These are phyloP conservation scores for Corrigiola litoralis DNA, from an alignment of 179 eudicot species.

Conservation along the genomic window DNA sequence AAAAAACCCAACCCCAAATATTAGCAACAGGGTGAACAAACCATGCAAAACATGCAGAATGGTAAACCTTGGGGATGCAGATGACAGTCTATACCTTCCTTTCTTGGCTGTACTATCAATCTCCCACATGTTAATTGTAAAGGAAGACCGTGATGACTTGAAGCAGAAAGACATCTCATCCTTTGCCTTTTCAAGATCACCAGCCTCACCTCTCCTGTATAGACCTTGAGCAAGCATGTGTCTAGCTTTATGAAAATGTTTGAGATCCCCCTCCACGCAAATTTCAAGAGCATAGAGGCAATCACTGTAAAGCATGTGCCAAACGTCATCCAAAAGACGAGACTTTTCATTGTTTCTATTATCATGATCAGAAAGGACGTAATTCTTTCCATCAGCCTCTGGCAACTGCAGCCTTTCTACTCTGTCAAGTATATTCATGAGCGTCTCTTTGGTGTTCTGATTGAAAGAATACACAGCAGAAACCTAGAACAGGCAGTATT, in stretches of 20 bases:
- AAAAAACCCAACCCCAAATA: too few species aligned
- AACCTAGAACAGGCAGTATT: slow-evolving; percentile 40
- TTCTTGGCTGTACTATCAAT: slow-evolving; percentile 93
- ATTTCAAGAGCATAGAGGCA: slow-evolving; percentile 84
- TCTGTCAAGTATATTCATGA: slow-evolving; percentile 38
- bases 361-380: slow-evolving; percentile 21
- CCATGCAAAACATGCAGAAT: too few species aligned
- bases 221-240: slow-evolving; percentile 96
- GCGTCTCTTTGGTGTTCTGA: slow-evolving; percentile 56
- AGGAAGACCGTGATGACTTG: slow-evolving; percentile 96
- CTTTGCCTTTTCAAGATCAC: slow-evolving; percentile 83
- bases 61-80: too few species aligned
- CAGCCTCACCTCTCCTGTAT: slow-evolving; percentile 64
- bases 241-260: slow-evolving; percentile 98
- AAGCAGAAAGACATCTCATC: slow-evolving; percentile 97
- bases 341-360: slow-evolving; percentile 24
- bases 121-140: slow-evolving; percentile 99
- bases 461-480: slow-evolving; percentile 61
- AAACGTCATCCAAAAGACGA: slow-evolving; percentile 42
- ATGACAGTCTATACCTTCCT: slow-evolving; percentile 81
- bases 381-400: slow-evolving; percentile 25
- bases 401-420: slow-evolving; percentile 33
- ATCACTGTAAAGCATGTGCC: slow-evolving; percentile 84
- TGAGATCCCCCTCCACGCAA: slow-evolving; percentile 97
- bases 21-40: too few species aligned